Percentiles rank a stretch among this genome's conserved stretches.
phyloP scores from a whole-genome alignment of 2,329 filamentous ascomycete genomes.

The Albifimbria verrucaria region DNA sequence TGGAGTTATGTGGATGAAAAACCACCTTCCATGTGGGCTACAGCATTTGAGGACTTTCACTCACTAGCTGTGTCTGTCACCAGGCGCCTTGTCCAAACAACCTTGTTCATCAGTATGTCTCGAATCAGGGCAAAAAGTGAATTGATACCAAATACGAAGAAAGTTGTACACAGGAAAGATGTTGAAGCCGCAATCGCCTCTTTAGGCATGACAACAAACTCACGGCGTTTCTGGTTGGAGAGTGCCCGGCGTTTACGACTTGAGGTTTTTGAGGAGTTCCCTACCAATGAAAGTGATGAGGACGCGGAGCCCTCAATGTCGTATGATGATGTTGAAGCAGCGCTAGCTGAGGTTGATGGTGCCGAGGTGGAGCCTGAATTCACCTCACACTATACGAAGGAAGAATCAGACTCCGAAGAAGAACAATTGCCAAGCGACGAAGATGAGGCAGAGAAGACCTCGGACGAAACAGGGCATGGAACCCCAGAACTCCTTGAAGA shows the following conservation, averaged over 20 bases:
- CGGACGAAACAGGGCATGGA: constrained; percentile 14
- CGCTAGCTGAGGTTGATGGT: constrained; percentile 25
- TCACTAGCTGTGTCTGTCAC: constrained; percentile 65
- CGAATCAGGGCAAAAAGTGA: constrained; percentile 54
- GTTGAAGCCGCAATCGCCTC: constrained; percentile 47
- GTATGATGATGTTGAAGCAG: constrained; percentile 41
- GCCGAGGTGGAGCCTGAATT: constrained; percentile 13
- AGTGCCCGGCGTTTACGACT: constrained; percentile 48
- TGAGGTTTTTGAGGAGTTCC: constrained; percentile 39
- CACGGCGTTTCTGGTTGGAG: constrained; percentile 41
- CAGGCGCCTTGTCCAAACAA: constrained; percentile 64
- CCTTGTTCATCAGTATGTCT: constrained; percentile 68
- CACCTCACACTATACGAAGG: neutral
- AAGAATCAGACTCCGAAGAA: neutral
- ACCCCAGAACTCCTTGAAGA: constrained; percentile 13
- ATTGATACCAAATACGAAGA: constrained; percentile 21
- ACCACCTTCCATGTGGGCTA: constrained; percentile 68
- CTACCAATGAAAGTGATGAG: constrained; percentile 15
- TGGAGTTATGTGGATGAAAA: constrained; percentile 63
- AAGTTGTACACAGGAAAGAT: constrained; percentile 39
- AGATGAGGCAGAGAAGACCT: constrained; percentile 12
- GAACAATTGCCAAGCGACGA: constrained; percentile 15
- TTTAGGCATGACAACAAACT: constrained; percentile 37
- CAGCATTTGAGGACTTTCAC: constrained; percentile 74
- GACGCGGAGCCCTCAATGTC: constrained; percentile 30